Percentiles rank a stretch among this genome's conserved stretches.
phyloP scores from a whole-genome alignment of 1,139 yeast genomes.

The Saccharomyces hybrid region DNA sequence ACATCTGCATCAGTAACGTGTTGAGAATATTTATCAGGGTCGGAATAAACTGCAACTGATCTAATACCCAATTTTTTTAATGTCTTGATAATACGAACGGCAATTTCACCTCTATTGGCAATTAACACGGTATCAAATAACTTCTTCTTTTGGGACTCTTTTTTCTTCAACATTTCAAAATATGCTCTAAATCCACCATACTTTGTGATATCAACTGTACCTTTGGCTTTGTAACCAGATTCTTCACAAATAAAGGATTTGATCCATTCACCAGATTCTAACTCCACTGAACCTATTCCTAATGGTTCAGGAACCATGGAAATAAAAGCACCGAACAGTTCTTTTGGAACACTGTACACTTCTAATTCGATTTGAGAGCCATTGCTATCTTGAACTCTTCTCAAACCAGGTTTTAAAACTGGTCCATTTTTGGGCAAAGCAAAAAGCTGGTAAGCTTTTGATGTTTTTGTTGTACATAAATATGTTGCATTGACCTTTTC shows the following conservation, averaged over 20 bases:
- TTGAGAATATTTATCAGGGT: constrained; percentile 79
- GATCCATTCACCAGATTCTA: constrained; percentile 70
- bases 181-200: constrained; percentile 86
- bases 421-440: constrained; percentile 74
- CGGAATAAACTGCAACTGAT: constrained; percentile 84
- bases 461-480: constrained; percentile 55
- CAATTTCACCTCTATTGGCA: constrained; percentile 97
- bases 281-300: constrained; percentile 88
- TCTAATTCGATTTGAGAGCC: constrained; percentile 68
- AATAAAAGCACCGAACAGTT: constrained; percentile 71
- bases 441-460: constrained; percentile 65
- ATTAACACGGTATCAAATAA: constrained; percentile 82
- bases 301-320: constrained; percentile 87
- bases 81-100: constrained; percentile 86
- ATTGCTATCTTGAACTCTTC: constrained; percentile 46
- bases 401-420: constrained; percentile 78
- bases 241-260: constrained; percentile 95
- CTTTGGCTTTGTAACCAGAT: constrained; percentile 60
- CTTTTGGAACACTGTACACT: constrained; percentile 72
- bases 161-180: constrained; percentile 35
- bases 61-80: constrained; percentile 69
- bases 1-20: constrained; percentile 80
- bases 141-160: constrained; percentile 28
- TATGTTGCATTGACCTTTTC: constrained; percentile 77
- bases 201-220: constrained; percentile 68